Evolutionary conservation across 192 early-diverging fungal genomes (phyloP).

Genomic region (Gonapodya prolifera): DNA sequence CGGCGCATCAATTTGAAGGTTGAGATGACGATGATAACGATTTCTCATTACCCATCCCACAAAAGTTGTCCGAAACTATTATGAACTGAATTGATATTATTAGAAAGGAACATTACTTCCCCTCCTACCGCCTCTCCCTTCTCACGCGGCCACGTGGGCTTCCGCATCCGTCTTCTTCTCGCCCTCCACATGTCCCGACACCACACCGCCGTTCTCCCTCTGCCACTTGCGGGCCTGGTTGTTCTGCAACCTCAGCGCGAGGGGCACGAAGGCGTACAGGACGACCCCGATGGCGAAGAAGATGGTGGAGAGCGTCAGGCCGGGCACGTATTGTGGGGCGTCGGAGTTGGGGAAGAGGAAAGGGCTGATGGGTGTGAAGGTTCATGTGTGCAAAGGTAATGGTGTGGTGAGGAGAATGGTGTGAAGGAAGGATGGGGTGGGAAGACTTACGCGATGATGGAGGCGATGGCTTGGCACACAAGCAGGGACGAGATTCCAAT

Average conservation of each 20-base stretch:
- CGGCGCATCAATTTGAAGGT: too few species aligned
- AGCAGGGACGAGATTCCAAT: background rate
- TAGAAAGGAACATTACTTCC: background rate
- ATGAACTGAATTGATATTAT: too few species aligned
- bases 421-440: too few species aligned
- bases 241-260: background rate
- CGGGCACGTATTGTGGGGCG: background rate
- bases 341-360: background rate
- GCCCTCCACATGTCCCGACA: background rate
- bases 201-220: background rate
- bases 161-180: too few species aligned
- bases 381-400: too few species aligned
- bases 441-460: background rate
- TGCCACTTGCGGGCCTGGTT: background rate
- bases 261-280: background rate
- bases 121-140: background rate
- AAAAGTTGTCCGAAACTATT: too few species aligned
- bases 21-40: too few species aligned
- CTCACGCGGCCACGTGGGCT: too few species aligned
- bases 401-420: too few species aligned
- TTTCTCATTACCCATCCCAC: too few species aligned
- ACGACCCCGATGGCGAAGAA: background rate
- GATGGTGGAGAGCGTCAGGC: background rate
- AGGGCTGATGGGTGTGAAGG: too few species aligned
- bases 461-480: background rate